Base-by-base conservation (phyloP, 257 asterid species). In the Solanum boliviense region DNA sequence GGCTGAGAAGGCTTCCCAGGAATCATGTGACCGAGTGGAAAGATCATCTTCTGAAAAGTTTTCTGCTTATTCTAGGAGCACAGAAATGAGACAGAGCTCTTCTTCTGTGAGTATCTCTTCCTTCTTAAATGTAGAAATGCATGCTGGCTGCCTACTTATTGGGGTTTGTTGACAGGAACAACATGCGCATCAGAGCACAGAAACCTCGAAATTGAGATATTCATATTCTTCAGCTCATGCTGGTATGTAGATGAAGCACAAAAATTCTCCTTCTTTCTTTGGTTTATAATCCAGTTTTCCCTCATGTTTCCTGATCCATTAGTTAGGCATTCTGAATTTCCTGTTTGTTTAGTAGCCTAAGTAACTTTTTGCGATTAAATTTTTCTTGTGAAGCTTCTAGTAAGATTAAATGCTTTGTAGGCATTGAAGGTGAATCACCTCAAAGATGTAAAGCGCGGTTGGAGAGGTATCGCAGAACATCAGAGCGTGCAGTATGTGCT, bases 401-500 rank as follows among this genome's bases (percentile, higher is more conserved):
- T 60, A 88, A 48, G 62, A 44, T 87, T 88, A 35, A 38, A 79
- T 87, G 88, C 88, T 79, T 82, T 84, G 90, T 89, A 96, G 99
- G 97, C 88, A 92, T 92, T 84, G 97, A 97, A 90, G 90, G 97
- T 74, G 98, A 95, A 92, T 95, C 98, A 72, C 96, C 97, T 70
- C 98, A 95, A 90, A 92, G 98, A 92, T 90, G 95, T 89, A 95
- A 94, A 92, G 98, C 99, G 90, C 98, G 98, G 74, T 87, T 95
- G 87, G 98, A 96, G 93, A 92, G 99, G 92, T 95, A 94, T 88
- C 94, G 92, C 91, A 94, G 99, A 89, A 96, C 98, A 86, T 94
- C 98, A 41, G 98, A 95, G 90, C 98, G 98, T 87, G 98, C 98
- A 70, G 99, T 97, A 92, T 84, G 97, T 91, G 85, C 87, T 83